Evolutionary conservation across 108 stramenopile species (phyloP), one percentile per base, ranked within the genome.

Genomic region (Conticribra guillardii): DNA sequence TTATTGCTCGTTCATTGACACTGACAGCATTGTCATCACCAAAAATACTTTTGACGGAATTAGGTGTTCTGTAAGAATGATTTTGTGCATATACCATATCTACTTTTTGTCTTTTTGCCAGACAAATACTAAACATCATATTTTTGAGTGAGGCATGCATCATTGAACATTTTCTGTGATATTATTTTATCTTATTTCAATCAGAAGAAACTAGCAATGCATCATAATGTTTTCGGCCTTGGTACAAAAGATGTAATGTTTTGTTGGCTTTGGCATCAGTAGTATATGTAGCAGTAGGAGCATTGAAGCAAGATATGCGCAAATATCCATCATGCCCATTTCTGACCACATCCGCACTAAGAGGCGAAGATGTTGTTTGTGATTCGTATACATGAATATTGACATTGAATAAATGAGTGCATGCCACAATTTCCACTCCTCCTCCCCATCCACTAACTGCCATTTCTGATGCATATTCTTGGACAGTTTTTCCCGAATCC

Each of bases 171-270:
- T 41, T 11, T 41, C 11, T 9, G 8, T 9, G 37, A 11, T 11
- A 9, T 41, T 5, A 41, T 41, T 41, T 41, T 41, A 9, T 41
- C 11, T 11, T 41, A 9, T 41, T 11, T 41, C 37, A 41, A 41
- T 41, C 11, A 41, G 8, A 41, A 41, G 37, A 41, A 41, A 41
- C 37, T 9, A 41, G 5, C 11, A 62, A 46, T 47, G 61, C 61
- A 62, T 62, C 61, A 62, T 62, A 62, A 49, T 62, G 61, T n/a
- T 62, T 62, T 23, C 61, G 45, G 11, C 61, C 61, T 3, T 62
- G 61, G 19, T 62, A 62, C 61, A 62, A 62, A 11, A 62, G 4
- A 62, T 62, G 23, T 26, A 62, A 62, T 17, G 61, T 62, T 24
- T 29, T 47, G 3, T 27, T 49, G 21, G 26, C 28, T n/a, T 30